Evolutionary conservation across 2,329 filamentous ascomycete species (phyloP), one percentile per base, ranked within the genome.

Genomic region (Alternaria sp.): DNA sequence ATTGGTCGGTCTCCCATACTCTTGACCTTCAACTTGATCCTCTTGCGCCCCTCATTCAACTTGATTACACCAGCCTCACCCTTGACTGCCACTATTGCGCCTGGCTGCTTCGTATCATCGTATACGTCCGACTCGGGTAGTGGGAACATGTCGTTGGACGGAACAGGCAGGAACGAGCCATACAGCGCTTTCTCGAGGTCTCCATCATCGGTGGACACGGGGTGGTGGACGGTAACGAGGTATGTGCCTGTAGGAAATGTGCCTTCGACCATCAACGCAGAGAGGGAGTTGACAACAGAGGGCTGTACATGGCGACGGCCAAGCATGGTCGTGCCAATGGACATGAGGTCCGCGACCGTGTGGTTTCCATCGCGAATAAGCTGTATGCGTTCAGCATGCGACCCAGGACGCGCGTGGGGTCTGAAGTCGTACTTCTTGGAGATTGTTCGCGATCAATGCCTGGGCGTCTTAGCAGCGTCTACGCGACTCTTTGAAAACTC

Each of bases 351-450:
- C 39, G 94, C 90, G 54, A 98, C 94, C 14, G 87, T 91, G 81
- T 97, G 92, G 69, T 91, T 89, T 76, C 94, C 94, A 94, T 98
- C 94, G 78, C 94, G 94, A 78, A 98, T 96, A 72, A 97, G 89
- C 86, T 90, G 70, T 68, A 54, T 48, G 54, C 47, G 49, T 69
- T 78, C 68, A 77, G 73, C 44, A 60, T 57, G 53, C 52, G 51
- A 57, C 26, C 18, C 46, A 3, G 39, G 57, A 53, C 26, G 48
- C 38, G 63, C 49, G 51, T 44, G 51, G 46, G 32, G 22, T 57
- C 28, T 44, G 51, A 54, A 54, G 41, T 71, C 68, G 57, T 80
- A 89, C 88, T 79, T 98, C 94, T 79, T 97, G 94, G 51, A 98
- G 86, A 78, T 94, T 94, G 76, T 88, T 93, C 63, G 94, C 89